Base-by-base conservation (phyloP, 129 eudicot species). In the Mikania micrantha region DNA sequence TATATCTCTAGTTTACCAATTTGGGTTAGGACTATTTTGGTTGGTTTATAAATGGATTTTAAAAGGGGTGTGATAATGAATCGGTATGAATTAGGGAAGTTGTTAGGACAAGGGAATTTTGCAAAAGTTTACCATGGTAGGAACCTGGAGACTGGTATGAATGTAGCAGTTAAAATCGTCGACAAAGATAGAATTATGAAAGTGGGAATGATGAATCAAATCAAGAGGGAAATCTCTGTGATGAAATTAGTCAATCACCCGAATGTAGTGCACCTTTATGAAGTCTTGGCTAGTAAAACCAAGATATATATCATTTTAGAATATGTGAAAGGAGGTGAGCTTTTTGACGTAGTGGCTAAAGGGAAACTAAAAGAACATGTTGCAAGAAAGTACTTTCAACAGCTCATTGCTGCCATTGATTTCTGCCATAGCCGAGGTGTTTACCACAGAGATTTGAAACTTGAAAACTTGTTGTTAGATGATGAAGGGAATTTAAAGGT, bases 401-500 rank as follows among this genome's bases (percentile, higher is more conserved):
- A 62, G 9, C 34, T 62, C 11, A 36, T 62, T 19, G 20, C 19
- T 19, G 48, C 48, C 2, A 28, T 57, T 22, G 4, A 7, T 0
- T 57, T 27, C 17, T 57, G 40, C 9, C 63, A 57, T 28, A 29
- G 10, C 22, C 63, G 11, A 15, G 63, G 63, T 9, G 63, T 57
- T 57, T 57, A n/a, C 17, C 63, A 57, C 29, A 57, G 63, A 31
- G 63, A 57, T 57, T 57, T 57, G 63, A 57, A 57, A 11, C 63
- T 19, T 7, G 63, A 57, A 19, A 57, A 57, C 29, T n/a, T 57
- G 22, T 27, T 57, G 10, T 57, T 57, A 29, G 63, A 57, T 10
- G 63, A 57, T 28, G 63, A 57, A 57, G 63, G 63, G 11, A 57
- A 57, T 16, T 4, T 57, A 3, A 57, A 57, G 63, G 63, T 57